phyloP scores from a whole-genome alignment of 2,329 filamentous ascomycete genomes.

The Fusarium sp. region DNA sequence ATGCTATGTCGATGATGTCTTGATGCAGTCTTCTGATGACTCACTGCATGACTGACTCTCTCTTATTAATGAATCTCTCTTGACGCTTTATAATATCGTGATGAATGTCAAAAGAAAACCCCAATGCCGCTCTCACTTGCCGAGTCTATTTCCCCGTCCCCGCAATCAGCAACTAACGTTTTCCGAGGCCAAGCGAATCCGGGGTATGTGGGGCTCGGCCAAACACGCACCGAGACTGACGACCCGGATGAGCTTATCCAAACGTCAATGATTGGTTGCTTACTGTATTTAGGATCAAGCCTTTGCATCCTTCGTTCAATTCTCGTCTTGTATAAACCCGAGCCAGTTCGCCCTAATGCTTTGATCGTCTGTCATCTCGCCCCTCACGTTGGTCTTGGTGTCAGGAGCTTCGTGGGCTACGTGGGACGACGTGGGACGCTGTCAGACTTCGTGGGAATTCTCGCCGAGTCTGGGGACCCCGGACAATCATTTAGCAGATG shows the following conservation, averaged over 20 bases:
- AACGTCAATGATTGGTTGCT: background rate
- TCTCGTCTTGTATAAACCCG: background rate
- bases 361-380: background rate
- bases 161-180: background rate
- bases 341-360: background rate
- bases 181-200: background rate
- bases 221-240: background rate
- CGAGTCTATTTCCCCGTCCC: background rate
- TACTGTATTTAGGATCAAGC: background rate
- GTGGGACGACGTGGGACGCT: background rate
- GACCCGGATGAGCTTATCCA: background rate
- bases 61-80: background rate
- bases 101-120: background rate
- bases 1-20: background rate
- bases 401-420: background rate
- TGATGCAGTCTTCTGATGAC: background rate
- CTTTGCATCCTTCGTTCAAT: background rate
- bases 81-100: background rate
- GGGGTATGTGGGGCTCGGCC: background rate
- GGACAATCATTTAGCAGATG: background rate
- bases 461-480: background rate
- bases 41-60: background rate
- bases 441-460: background rate
- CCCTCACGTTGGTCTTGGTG: background rate
- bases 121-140: background rate